Base-by-base conservation (phyloP, 768 basidiomycete genomes). In the Suillus tomentosus region DNA sequence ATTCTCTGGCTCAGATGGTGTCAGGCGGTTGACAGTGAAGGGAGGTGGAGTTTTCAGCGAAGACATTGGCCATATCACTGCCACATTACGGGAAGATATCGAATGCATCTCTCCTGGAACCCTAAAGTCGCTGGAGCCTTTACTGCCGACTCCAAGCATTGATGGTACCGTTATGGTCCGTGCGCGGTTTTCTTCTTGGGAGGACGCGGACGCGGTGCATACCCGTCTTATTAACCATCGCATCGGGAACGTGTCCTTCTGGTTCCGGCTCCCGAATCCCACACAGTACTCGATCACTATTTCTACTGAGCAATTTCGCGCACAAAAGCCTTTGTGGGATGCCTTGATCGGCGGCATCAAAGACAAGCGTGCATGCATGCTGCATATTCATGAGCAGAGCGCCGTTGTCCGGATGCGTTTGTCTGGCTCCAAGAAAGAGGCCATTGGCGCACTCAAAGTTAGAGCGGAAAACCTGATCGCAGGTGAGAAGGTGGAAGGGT, bases 381-480 rank as follows among this genome's bases (percentile, higher is more conserved):
- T 83, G 22, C 62, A 71, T 42, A 70, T 81, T 5, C 68, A 66
- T 24, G 71, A 75, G 31, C 47, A 27, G 10, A 69, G 67, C 27
- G 68, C 69, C 40, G 55, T 53, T 9, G 77, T 82, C 51, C 72
- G 75, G 17, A 78, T 88, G 47, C 79, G 74, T 5, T 77, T 87
- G n/a, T 67, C 76, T 1, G 87, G 87, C 0, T 77, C 82, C 15
- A 82, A 83, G 58, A 84, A 84, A 72, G 81, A 83, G 66, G 80
- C 79, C 2, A 79, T 83, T 1, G 87, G 87, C 1, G 77, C 80
- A 5, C 68, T 89, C 64, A 88, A 87, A 74, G 86, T 88, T 14
- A 76, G 86, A 60, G 83, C 85, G 0, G 87, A 88, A 70, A 81
- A 76, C 60, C 70, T 88, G 45, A 81, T 79, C 3, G 77, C 77